These are phyloP conservation scores for Streptanthus diversifolius DNA, from an alignment of 345 rosid species.

Conservation along the genomic window DNA sequence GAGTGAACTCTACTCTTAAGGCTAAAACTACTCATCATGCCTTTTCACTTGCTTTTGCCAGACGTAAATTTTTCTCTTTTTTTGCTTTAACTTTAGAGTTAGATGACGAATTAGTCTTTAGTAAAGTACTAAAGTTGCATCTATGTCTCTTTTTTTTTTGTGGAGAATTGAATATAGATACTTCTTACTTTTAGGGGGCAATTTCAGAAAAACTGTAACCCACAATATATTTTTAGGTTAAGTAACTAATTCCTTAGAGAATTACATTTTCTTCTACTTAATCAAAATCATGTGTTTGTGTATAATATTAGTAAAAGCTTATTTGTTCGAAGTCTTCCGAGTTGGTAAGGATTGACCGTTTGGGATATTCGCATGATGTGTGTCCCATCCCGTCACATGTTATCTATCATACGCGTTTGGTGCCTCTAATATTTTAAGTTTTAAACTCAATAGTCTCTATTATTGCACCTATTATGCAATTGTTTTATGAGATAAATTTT, in stretches of 20 bases:
- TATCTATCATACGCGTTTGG: too few relatives aligned
- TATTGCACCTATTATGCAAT: not conserved
- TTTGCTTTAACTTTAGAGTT: not conserved
- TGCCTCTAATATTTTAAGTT: too few relatives aligned
- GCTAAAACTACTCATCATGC: not conserved
- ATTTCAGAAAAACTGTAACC: not conserved
- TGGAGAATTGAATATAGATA: not conserved
- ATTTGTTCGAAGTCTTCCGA: not conserved
- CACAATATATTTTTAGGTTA: too few relatives aligned
- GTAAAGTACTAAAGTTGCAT: not conserved
- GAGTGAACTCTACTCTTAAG: conserved; percentile 24
- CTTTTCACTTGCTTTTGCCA: conserved; percentile 13
- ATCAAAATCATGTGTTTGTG: not conserved
- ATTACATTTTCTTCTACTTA: not conserved
- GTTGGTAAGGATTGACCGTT: not conserved
- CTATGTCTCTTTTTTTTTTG: not conserved
- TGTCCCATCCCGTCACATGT: too few relatives aligned
- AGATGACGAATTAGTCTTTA: not conserved
- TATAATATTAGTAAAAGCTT: not conserved
- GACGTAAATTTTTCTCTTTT: not conserved
- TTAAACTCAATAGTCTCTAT: too few relatives aligned
- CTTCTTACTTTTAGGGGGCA: not conserved
- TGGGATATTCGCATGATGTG: not conserved
- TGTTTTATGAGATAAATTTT: not conserved
- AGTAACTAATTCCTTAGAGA: not conserved